Conservation (phyloP, 257 asterid species). For the Coffea eugenioides region DNA sequence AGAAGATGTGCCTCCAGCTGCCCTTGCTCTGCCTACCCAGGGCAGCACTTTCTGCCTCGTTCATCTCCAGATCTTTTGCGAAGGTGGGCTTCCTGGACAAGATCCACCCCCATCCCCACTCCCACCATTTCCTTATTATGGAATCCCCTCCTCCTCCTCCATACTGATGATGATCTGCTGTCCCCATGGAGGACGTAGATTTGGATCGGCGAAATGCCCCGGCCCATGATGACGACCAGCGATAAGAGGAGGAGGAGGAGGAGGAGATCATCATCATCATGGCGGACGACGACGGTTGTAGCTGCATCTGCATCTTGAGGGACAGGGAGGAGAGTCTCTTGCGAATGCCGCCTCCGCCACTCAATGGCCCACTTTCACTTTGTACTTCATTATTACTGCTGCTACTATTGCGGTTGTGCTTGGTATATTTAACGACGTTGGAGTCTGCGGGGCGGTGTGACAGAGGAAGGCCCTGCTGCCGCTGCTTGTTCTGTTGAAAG, state of each 20-base stretch:
- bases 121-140: conserved; percentile 72
- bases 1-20: conserved; percentile 77
- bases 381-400: background rate
- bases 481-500: conserved; percentile 40
- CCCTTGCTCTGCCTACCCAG: conserved; percentile 33
- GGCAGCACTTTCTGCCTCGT: conserved; percentile 58
- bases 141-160: too few species aligned
- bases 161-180: too few species aligned
- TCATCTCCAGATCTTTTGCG: conserved; percentile 87
- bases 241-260: conserved; percentile 11
- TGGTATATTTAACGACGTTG: background rate
- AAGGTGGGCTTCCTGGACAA: conserved; percentile 67
- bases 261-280: background rate
- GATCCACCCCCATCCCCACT: conserved; percentile 74
- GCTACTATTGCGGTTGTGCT: background rate
- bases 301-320: conserved; percentile 41
- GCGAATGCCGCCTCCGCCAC: conserved; percentile 33
- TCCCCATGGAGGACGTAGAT: conserved; percentile 46
- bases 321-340: conserved; percentile 60
- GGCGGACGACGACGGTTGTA: conserved; percentile 23
- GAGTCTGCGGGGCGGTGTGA: conserved; percentile 29
- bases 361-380: background rate
- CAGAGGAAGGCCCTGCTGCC: conserved; percentile 53
- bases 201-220: conserved; percentile 58
- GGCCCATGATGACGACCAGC: conserved; percentile 31